phyloP scores from a whole-genome alignment of 2,329 filamentous ascomycete species.

The Sporothrix brunneoviolacea region DNA sequence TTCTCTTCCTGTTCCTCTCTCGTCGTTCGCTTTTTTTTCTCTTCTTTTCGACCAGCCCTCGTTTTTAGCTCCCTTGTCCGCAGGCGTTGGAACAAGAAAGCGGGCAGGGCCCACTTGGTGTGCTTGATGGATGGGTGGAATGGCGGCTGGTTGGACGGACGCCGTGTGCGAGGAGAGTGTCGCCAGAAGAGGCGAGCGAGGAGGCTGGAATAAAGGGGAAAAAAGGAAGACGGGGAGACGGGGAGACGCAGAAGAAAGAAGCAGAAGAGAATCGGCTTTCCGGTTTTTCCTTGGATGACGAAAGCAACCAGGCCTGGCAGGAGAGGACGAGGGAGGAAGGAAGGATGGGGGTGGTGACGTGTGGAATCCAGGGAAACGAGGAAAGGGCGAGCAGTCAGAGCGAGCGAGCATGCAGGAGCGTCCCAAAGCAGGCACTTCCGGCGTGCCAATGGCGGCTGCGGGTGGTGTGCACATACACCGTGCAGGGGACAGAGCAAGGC shows the following conservation, averaged over 20 bases:
- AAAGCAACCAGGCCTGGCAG: not conserved
- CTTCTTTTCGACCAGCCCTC: not conserved
- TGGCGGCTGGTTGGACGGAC: conserved; percentile 8
- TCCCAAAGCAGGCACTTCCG: not conserved
- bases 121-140: conserved; percentile 9
- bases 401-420: not conserved
- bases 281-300: not conserved
- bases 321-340: not conserved
- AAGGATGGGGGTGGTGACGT: not conserved
- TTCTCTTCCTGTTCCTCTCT: too few species aligned
- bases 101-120: conserved; percentile 11
- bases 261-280: not conserved
- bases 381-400: not conserved
- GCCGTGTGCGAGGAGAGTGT: not conserved
- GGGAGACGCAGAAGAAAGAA: not conserved
- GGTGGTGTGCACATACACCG: not conserved
- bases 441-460: conserved; percentile 4
- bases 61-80: not conserved
- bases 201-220: not conserved
- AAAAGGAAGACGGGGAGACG: not conserved
- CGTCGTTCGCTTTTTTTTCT: not conserved
- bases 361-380: not conserved
- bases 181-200: not conserved
- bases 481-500: too few species aligned
- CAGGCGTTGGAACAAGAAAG: not conserved